Evolutionary conservation across 2,329 filamentous ascomycete species (phyloP), one percentile per base, ranked within the genome.

Genomic region (Colletotrichum sp.): DNA sequence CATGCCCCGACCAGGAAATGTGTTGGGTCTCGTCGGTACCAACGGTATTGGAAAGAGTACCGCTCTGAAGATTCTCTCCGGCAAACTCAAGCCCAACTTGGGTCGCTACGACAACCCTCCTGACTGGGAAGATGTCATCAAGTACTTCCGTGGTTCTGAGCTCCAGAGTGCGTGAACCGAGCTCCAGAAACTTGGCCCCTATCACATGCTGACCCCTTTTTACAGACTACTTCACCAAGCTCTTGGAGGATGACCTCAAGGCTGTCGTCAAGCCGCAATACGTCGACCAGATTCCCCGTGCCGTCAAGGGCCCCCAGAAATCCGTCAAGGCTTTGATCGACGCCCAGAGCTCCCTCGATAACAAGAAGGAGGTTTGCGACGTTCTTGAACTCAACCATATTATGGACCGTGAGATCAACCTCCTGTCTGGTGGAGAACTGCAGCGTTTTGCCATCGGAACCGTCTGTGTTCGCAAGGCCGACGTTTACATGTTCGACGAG

Each of bases 21-120:
- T 99, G 34, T 88, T 99, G 74, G 97, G 97, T 89, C 91, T 99
- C 69, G 98, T 99, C 61, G 98, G 97, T 86, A 99, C 97, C 82
- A 99, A 99, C 92, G 97, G 98, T 95, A 99, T 99, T 82, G 97
- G 97, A 87, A 99, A 99, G 92, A 98, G 96, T 89, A 99, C 97
- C n/a, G 98, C 97, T 11, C 89, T 99, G 86, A 99, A 99, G 90
- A 98, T 99, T 85, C 93, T 99, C 82, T 98, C 95, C 83, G 97
- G 97, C 84, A 99, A 99, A 89, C 91, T 99, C 82, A 99, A 99
- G 92, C 97, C 97, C 76, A 99, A 99, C 86, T 87, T 99, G 87
- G 97, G 98, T 79, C 92, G 94, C 84, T 98, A 95, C 85, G 96
- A 99, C 80, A 98, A 99, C 87, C 96, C 97, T 11, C 98, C 97